Evolutionary conservation across 78 protist species (phyloP).

Genomic region (Paulinella micropora): DNA sequence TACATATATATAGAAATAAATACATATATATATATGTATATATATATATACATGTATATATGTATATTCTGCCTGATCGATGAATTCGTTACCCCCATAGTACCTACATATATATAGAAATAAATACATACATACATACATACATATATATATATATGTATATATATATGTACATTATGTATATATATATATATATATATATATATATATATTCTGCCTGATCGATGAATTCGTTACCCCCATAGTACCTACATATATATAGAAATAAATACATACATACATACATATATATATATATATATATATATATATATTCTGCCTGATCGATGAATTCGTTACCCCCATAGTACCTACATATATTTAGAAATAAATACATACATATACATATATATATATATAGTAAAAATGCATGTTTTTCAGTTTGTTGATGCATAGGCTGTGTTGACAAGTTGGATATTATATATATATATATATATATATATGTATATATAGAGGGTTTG

Average conservation of each 20-base stretch:
- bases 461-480: no score
- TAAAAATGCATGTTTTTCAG: not conserved
- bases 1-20: no score
- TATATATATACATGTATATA: no score
- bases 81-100: slow-evolving; percentile 93
- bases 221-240: slow-evolving; percentile 93
- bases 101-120: slow-evolving; percentile 23
- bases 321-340: slow-evolving; percentile 87
- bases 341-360: slow-evolving; percentile 86
- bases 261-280: no score
- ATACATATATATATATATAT: no score
- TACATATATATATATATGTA: not conserved
- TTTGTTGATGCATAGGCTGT: no score
- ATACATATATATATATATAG: not conserved
- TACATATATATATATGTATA: no score
- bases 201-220: slow-evolving; percentile 69
- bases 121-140: no score
- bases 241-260: slow-evolving; percentile 68
- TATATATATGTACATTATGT: not conserved
- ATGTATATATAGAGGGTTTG: no score
- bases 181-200: no score
- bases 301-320: no score
- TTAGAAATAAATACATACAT: not conserved
- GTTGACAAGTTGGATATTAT: slow-evolving; percentile 87
- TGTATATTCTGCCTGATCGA: slow-evolving; percentile 86